Percentiles rank a stretch among this genome's conserved stretches.
Conservation (phyloP, 768 basidiomycete species). For the Phaeotremella skinneri region DNA sequence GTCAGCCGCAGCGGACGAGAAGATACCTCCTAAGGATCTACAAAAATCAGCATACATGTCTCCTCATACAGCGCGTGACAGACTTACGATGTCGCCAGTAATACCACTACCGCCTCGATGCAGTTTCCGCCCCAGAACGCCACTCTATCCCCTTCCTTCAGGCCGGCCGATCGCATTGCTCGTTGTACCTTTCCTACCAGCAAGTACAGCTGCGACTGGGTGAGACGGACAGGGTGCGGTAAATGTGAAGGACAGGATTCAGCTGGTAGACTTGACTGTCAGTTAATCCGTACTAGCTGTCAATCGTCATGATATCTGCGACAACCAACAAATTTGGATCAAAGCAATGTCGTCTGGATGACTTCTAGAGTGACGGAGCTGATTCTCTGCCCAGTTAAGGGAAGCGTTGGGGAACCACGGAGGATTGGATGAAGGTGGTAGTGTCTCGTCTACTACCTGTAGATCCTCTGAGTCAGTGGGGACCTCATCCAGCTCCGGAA, state of each 20-base stretch:
- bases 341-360: slow-evolving; percentile 61
- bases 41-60: background rate
- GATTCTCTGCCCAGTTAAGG: slow-evolving; percentile 80
- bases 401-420: slow-evolving; percentile 67
- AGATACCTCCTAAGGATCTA: slow-evolving; percentile 68
- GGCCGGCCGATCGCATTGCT: slow-evolving; percentile 20
- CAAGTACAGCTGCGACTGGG: slow-evolving; percentile 59
- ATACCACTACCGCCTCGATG: slow-evolving; percentile 53
- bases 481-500: background rate
- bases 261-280: slow-evolving; percentile 52
- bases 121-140: slow-evolving; percentile 77
- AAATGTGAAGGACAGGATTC: slow-evolving; percentile 62
- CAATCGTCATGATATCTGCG: slow-evolving; percentile 40
- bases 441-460: slow-evolving; percentile 57
- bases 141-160: slow-evolving; percentile 62
- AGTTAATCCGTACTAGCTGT: background rate
- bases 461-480: too few relatives aligned
- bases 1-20: slow-evolving; percentile 78
- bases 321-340: slow-evolving; percentile 68
- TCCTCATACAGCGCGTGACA: background rate
- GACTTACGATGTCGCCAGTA: slow-evolving; percentile 29
- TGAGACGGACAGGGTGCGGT: slow-evolving; percentile 44
- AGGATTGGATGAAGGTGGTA: slow-evolving; percentile 63
- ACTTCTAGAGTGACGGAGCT: slow-evolving; percentile 54
- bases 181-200: slow-evolving; percentile 31